Percentiles rank a stretch among this genome's conserved stretches.
Conservation (phyloP, 2,329 filamentous ascomycete genomes). For the Venturia asperata region DNA sequence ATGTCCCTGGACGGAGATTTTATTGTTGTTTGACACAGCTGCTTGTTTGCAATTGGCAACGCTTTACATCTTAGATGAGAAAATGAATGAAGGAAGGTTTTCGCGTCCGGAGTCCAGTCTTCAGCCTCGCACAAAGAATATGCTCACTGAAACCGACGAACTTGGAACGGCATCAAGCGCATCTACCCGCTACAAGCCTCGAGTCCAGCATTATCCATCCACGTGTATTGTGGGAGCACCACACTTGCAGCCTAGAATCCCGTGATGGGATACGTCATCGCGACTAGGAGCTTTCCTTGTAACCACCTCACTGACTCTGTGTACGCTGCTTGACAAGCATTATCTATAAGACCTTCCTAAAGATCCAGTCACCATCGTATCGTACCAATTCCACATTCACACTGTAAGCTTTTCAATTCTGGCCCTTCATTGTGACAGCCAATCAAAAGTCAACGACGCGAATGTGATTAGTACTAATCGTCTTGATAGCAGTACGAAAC, state of each 20-base stretch:
- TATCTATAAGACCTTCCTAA: not conserved
- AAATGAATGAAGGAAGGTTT: too few relatives aligned
- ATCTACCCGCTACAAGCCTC: not conserved
- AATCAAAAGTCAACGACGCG: not conserved
- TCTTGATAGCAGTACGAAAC: not conserved
- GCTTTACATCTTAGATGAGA: too few relatives aligned
- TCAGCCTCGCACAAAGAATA: not conserved
- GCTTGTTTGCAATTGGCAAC: too few relatives aligned
- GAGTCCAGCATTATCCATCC: not conserved
- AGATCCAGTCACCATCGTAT: not conserved
- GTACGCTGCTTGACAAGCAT: not conserved
- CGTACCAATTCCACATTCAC: not conserved
- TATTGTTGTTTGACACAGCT: too few relatives aligned
- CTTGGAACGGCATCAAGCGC: not conserved
- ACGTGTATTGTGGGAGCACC: too few relatives aligned
- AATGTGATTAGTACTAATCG: not conserved
- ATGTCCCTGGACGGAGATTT: too few relatives aligned
- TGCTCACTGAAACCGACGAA: not conserved
- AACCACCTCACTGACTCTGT: not conserved
- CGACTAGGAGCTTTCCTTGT: not conserved
- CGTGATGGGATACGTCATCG: slow-evolving; percentile 10
- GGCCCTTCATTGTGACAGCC: not conserved
- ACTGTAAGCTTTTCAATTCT: not conserved
- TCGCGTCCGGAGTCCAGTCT: not conserved
- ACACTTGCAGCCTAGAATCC: slow-evolving; percentile 5